Base-by-base conservation (phyloP, 208 protist species). In the Herpetomonas samuelpessoai region DNA sequence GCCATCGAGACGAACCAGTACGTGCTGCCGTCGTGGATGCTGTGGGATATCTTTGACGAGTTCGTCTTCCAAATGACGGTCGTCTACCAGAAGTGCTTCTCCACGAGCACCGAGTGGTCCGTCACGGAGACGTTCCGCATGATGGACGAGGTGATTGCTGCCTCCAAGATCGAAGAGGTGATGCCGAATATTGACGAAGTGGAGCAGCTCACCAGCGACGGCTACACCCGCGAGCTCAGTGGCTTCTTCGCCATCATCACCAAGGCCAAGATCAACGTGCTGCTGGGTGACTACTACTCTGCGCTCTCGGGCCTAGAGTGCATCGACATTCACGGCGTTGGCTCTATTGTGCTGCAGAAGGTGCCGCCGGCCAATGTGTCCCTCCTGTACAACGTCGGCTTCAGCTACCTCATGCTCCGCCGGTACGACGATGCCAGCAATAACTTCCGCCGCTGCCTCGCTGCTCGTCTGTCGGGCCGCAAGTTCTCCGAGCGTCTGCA, bases 31-130 rank as follows among this genome's bases (percentile, higher is more conserved):
- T 91, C 74, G 65, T 88, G 78, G 69, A 77, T 93, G 66, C 60
- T 96, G 50, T 96, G 90, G 90, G 90, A 96, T 65, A 82, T 96
- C 25, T 92, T 96, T 66, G 90, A 96, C 48, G 86, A 96, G 73
- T 92, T 93, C 44, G 60, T 92, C 2, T 96, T 88, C 68, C 86
- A 96, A 64, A 88, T 96, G 73, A 88, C 86, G 21, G 79, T 89
- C 24, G 89, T 93, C 25, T 93, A 95, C 70, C 84, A 93, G 76
- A 86, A 90, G 60, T 79, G 77, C 50, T 89, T 80, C 67, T 61
- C 76, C 35, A 74, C 71, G 28, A 63, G 70, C 49, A 62, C 56
- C 25, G 79, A 86, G 65, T 96, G 90, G 90, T 69, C 78, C 21
- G 71, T 92, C 41, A 59, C 68, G 56, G 75, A 91, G 68, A 65